Evolutionary conservation across 805 yeast species (phyloP).

Genomic region (Suhomyces tanzawaensis): DNA sequence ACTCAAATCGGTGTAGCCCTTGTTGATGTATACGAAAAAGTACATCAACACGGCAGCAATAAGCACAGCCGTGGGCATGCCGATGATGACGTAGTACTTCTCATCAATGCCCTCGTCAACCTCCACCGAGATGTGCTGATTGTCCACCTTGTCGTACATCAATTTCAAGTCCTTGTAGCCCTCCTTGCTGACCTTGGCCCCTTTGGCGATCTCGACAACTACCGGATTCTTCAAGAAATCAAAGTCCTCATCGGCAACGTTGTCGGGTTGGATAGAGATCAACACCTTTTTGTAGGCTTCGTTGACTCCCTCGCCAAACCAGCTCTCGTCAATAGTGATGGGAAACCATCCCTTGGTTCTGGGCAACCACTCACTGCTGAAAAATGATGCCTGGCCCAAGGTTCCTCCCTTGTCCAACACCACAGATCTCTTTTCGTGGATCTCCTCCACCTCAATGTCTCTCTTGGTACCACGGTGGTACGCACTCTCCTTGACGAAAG

Average conservation of each 20-base stretch:
- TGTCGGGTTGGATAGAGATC: slow-evolving; percentile 72
- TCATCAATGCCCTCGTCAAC: slow-evolving; percentile 51
- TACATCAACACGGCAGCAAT: slow-evolving; percentile 63
- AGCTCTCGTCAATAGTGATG: slow-evolving; percentile 56
- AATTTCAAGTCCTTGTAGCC: slow-evolving; percentile 42
- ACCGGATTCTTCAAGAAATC: slow-evolving; percentile 43
- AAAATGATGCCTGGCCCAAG: slow-evolving; percentile 47
- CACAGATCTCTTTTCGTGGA: slow-evolving; percentile 22
- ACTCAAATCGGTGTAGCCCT: slow-evolving; percentile 40
- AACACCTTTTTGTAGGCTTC: slow-evolving; percentile 56
- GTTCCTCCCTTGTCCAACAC: slow-evolving; percentile 40
- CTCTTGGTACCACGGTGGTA: slow-evolving; percentile 57
- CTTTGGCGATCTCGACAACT: slow-evolving; percentile 47
- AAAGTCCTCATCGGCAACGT: slow-evolving; percentile 63
- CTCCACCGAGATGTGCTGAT: slow-evolving; percentile 31
- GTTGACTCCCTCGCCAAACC: slow-evolving; percentile 47
- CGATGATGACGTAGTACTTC: slow-evolving; percentile 60
- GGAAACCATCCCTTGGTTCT: slow-evolving; percentile 63
- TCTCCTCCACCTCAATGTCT: slow-evolving; percentile 16
- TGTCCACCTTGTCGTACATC: slow-evolving; percentile 30
- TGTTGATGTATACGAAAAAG: slow-evolving; percentile 56
- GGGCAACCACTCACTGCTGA: slow-evolving; percentile 66
- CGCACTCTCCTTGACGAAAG: slow-evolving; percentile 57
- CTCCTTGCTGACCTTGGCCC: slow-evolving; percentile 53
- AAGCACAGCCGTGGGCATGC: slow-evolving; percentile 66